phyloP scores from a whole-genome alignment of 2,329 filamentous ascomycete genomes.

The Colletotrichum eleusines region DNA sequence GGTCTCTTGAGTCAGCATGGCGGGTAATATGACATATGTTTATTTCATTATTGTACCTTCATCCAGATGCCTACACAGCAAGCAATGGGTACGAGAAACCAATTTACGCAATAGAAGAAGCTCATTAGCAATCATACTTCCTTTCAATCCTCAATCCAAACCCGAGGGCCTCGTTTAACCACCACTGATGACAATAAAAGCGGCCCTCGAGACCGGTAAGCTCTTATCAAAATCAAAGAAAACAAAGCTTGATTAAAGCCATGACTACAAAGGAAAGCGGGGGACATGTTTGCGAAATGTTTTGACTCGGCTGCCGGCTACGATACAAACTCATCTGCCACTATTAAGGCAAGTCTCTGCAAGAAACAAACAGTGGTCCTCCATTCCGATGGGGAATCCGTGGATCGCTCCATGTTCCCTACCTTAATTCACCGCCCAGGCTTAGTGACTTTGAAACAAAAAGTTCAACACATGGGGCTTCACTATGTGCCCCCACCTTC shows the following conservation, averaged over 20 bases:
- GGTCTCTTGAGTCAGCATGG: slow-evolving; percentile 27
- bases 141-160: no score
- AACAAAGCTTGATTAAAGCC: background rate
- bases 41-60: slow-evolving; percentile 32
- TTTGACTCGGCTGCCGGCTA: background rate
- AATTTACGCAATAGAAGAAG: slow-evolving; percentile 25
- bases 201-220: background rate
- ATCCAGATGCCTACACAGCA: slow-evolving; percentile 25
- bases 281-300: background rate
- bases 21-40: slow-evolving; percentile 37
- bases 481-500: background rate
- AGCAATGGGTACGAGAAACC: slow-evolving; percentile 4
- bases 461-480: background rate
- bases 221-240: background rate
- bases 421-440: background rate
- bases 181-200: background rate
- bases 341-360: background rate
- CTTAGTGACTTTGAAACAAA: background rate
- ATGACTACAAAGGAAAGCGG: background rate
- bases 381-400: background rate
- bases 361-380: slow-evolving; percentile 8
- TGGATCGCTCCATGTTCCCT: background rate
- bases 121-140: background rate
- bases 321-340: background rate
- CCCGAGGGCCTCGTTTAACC: no score